Evolutionary conservation across 1,284 basidiomycete genomes (phyloP), one percentile per base, ranked within the genome.

Genomic region (Hymenochaete sp.): DNA sequence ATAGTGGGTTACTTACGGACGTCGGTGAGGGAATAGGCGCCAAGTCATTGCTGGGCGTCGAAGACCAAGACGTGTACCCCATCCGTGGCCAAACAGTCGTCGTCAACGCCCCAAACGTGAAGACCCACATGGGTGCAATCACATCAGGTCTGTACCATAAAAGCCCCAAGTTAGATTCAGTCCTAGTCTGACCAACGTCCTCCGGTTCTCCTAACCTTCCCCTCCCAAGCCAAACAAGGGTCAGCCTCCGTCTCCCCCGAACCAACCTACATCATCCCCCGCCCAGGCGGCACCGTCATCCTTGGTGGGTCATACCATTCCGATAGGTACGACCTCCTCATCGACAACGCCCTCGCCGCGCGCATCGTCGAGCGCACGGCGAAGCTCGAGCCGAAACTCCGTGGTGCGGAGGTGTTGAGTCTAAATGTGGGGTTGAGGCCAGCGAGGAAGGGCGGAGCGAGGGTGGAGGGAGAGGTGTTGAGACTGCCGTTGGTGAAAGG

Each of bases 41-140:
- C 8, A 69, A 77, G 9, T 74, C 74, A 13, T 67, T 93, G 9
- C 75, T 85, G n/a, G 90, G 88, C 3, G 79, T 93, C 2, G 77
- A 88, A 52, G 85, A 91, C 58, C 67, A 69, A 43, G 63, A 66
- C 13, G 71, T 92, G 18, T 79, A 78, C 58, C 91, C 92, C 0
- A 75, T 92, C 43, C 73, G 89, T 33, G 93, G 93, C 0, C 93
- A 96, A 63, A 93, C 88, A 0, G 77, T 92, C 7, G 64, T 90
- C 21, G 67, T 90, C 10, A 65, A 75, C 44, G 84, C 88, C 0
- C 89, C 90, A 1, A 76, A 61, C 22, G 56, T 73, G 46, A n/a
- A n/a, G n/a, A n/a, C n/a, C n/a, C n/a, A n/a, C n/a, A n/a, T n/a
- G n/a, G n/a, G n/a, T n/a, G n/a, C n/a, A n/a, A n/a, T n/a, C n/a